phyloP scores from a whole-genome alignment of 2,329 filamentous ascomycete genomes.

The Dactylellina sp. region DNA sequence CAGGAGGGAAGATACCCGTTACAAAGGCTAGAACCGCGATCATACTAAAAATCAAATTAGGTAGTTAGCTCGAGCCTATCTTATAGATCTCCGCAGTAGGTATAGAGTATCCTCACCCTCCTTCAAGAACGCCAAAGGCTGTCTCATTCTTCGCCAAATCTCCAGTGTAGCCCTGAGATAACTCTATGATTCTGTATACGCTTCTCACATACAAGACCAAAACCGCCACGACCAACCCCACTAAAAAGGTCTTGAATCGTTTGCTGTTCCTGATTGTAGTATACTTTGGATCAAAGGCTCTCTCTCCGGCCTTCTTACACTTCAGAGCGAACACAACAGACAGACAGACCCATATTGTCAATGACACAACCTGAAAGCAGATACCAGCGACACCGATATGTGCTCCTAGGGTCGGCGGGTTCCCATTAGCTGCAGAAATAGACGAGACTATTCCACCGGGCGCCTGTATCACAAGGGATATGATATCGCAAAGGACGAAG shows the following conservation, averaged over 20 bases:
- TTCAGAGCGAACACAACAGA: slow-evolving; percentile 65
- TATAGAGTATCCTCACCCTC: slow-evolving; percentile 61
- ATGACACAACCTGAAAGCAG: slow-evolving; percentile 71
- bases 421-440: slow-evolving; percentile 59
- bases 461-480: slow-evolving; percentile 73
- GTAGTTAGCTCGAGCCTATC: neutral
- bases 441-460: slow-evolving; percentile 71
- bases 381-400: slow-evolving; percentile 75
- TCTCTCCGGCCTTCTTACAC: slow-evolving; percentile 30
- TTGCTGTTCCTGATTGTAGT: slow-evolving; percentile 16
- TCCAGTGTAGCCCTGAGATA: slow-evolving; percentile 73
- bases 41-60: slow-evolving; percentile 62
- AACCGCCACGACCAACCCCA: slow-evolving; percentile 70
- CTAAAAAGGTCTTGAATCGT: slow-evolving; percentile 65
- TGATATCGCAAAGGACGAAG: slow-evolving; percentile 74
- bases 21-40: slow-evolving; percentile 66
- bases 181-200: slow-evolving; percentile 74
- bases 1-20: slow-evolving; percentile 67
- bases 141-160: slow-evolving; percentile 69
- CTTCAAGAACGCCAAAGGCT: slow-evolving; percentile 71
- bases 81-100: neutral
- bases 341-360: slow-evolving; percentile 72
- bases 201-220: slow-evolving; percentile 72
- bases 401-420: slow-evolving; percentile 25
- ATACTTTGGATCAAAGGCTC: slow-evolving; percentile 31